Evolutionary conservation across 257 asterid species (phyloP), one percentile per base, ranked within the genome.

Genomic region (Przewalskia tangutica): DNA sequence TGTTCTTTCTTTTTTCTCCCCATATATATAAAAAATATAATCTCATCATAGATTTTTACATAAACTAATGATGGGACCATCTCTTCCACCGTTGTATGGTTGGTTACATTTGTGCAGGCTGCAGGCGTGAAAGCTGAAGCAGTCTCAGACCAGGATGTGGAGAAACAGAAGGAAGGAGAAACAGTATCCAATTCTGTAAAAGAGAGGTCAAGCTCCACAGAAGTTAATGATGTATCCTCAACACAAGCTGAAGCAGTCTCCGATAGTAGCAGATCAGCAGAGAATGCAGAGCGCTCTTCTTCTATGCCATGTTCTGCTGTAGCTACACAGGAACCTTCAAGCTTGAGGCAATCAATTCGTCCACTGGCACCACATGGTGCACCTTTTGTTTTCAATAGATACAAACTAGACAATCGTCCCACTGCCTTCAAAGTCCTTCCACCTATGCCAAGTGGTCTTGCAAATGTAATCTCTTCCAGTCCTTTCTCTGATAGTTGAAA

Each of bases 371-470:
- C 91, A 82, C 51, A 23, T 16, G 94, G 92, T 81, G 81, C 87
- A 83, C 93, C 95, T 20, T 86, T 87, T 65, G 81, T 80, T 77
- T 86, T 82, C 83, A 93, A 88, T 83, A 94, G 98, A 86, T 94
- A 88, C 90, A 94, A 91, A 89, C 89, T 94, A 85, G 99, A 96
- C 90, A 94, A 94, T 91, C 97, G 97, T 8, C 95, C 98, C 80
- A 91, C 93, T 56, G 82, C 93, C 73, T 94, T 96, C 94, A 92
- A 86, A 83, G 87, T 96, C 82, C 81, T 85, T 81, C 86, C 97
- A 8, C 98, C 98, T 68, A 84, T 96, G 54, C 99, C 99, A 11
- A 77, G 89, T 79, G 94, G 92, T 82, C 92, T 96, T 81, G 93
- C 93, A 68, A 85, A 91, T 80, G 97, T 95, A 90, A 92, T 82